phyloP scores from a whole-genome alignment of 108 stramenopile genomes.

The Cyclotella sp. region DNA sequence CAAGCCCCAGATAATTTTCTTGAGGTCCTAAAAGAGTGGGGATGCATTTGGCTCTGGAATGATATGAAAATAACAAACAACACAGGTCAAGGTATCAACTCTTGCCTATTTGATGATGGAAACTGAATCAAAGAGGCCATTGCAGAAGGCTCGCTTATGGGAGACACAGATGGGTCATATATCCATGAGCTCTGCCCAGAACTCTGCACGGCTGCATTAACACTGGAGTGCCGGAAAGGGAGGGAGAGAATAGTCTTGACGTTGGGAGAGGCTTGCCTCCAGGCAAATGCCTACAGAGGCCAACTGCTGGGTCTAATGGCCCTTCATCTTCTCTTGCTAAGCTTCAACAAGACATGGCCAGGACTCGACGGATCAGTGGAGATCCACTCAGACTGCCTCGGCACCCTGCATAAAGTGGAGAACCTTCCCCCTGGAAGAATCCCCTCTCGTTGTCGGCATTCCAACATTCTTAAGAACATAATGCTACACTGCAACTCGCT shows the following conservation, averaged over 20 bases:
- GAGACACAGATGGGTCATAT: neutral
- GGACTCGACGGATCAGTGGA: too few species aligned
- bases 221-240: neutral
- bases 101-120: neutral
- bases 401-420: too few species aligned
- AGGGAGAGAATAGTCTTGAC: neutral
- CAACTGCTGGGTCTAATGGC: too few species aligned
- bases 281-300: too few species aligned
- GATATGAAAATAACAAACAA: neutral
- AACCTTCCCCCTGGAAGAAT: too few species aligned
- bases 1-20: neutral
- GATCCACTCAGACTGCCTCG: too few species aligned
- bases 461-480: too few species aligned
- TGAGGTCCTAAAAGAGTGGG: conserved; percentile 2
- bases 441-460: too few species aligned
- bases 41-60: conserved; percentile 1
- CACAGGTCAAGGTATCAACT: neutral
- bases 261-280: too few species aligned
- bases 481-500: too few species aligned
- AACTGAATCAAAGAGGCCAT: neutral
- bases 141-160: neutral
- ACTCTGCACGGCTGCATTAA: neutral
- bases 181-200: neutral
- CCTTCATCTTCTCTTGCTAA: too few species aligned
- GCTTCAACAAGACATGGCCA: too few species aligned